These are phyloP conservation scores for Aurinia saxatilis DNA, from an alignment of 345 rosid genomes.

Conservation along the genomic window DNA sequence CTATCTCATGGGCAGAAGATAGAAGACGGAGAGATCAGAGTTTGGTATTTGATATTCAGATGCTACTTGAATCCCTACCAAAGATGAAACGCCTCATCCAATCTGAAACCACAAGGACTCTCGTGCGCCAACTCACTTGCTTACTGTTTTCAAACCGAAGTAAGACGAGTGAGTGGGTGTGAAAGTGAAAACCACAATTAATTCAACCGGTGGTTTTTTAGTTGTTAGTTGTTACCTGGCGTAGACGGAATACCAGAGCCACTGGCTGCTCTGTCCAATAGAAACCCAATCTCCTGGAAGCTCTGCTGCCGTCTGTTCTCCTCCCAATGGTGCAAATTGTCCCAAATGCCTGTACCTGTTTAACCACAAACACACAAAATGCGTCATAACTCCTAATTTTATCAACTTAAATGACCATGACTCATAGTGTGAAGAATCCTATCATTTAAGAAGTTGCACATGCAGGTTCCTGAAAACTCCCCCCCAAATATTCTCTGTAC, in stretches of 20 bases:
- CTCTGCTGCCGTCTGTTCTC: constrained; percentile 95
- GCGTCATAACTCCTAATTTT: too few species aligned
- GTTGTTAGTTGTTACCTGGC: constrained; percentile 61
- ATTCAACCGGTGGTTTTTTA: too few species aligned
- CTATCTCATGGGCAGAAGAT: neutral
- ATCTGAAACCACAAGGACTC: constrained; percentile 77
- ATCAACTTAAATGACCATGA: too few species aligned
- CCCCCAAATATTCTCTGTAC: neutral
- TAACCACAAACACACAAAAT: neutral
- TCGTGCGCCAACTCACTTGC: constrained; percentile 96
- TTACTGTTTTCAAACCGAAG: constrained; percentile 48
- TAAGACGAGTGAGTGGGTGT: too few species aligned
- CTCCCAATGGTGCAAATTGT: constrained; percentile 96
- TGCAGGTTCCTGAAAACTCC: neutral
- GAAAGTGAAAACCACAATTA: too few species aligned
- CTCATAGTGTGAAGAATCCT: too few species aligned
- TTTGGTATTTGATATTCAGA: constrained; percentile 26
- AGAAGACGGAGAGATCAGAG: neutral
- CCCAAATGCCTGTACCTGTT: constrained; percentile 88
- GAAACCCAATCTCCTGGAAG: constrained; percentile 98
- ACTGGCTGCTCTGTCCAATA: constrained; percentile 80
- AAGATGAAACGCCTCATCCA: constrained; percentile 88
- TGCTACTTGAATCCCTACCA: constrained; percentile 90
- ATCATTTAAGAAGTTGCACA: too few species aligned
- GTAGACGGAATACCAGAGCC: constrained; percentile 98